Conservation (phyloP, 345 rosid species). For the Carallia brachiata region DNA sequence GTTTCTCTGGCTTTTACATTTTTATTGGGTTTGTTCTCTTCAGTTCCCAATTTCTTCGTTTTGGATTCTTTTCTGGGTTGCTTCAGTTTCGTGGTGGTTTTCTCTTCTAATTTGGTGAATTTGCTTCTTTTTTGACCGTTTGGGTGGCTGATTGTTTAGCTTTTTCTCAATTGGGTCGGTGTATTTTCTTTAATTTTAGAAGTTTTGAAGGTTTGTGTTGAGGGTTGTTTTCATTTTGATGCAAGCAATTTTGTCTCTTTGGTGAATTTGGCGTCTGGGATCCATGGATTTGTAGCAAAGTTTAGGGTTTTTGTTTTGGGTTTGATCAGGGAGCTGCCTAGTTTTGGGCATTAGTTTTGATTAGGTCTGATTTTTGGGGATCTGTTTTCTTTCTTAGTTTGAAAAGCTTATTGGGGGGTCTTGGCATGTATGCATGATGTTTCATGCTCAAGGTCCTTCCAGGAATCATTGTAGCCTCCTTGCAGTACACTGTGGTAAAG, state of each 20-base stretch:
- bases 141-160: slow-evolving; percentile 14
- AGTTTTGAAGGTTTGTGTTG: slow-evolving; percentile 6
- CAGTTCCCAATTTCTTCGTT: no score
- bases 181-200: slow-evolving; percentile 17
- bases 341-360: slow-evolving; percentile 14
- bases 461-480: slow-evolving; percentile 85
- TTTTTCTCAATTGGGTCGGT: slow-evolving; percentile 28
- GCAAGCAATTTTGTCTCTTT: slow-evolving; percentile 12
- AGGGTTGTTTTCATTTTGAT: slow-evolving; percentile 23
- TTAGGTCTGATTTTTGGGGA: slow-evolving; percentile 1
- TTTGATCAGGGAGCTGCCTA: slow-evolving; percentile 11
- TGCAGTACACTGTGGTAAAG: slow-evolving; percentile 63
- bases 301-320: slow-evolving; percentile 32
- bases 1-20: slow-evolving; percentile 30
- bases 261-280: slow-evolving; percentile 22
- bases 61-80: neutral
- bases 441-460: slow-evolving; percentile 86
- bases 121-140: slow-evolving; percentile 12
- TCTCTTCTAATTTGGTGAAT: slow-evolving; percentile 11
- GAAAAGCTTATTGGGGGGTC: slow-evolving; percentile 26
- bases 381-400: slow-evolving; percentile 4
- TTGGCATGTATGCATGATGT: slow-evolving; percentile 82
- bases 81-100: slow-evolving; percentile 15
- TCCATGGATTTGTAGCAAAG: slow-evolving; percentile 21
- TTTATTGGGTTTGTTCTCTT: neutral